These are phyloP conservation scores for Thalassiosira livingstoniorum DNA, from an alignment of 352 stramenopile species.

Conservation along the genomic window DNA sequence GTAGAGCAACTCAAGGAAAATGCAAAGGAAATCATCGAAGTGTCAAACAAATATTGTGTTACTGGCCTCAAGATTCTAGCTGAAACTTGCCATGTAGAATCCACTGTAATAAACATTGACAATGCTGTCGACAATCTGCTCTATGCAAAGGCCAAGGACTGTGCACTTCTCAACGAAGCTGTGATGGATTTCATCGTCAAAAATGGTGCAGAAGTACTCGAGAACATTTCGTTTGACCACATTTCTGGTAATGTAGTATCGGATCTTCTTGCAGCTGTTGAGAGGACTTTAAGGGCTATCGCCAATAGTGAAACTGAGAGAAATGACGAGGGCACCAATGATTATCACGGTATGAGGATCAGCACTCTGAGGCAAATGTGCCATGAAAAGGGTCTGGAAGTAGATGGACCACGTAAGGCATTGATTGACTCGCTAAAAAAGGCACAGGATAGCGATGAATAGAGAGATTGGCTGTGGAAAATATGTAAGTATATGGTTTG, in stretches of 20 bases:
- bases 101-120: background rate
- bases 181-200: conserved; percentile 7
- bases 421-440: background rate
- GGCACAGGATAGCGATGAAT: background rate
- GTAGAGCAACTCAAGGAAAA: background rate
- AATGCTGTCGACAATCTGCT: conserved; percentile 2
- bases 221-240: background rate
- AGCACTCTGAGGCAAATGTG: background rate
- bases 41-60: conserved; percentile 1
- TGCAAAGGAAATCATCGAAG: conserved; percentile 7
- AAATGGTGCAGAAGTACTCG: background rate
- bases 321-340: background rate
- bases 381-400: background rate
- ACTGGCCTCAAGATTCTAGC: conserved; percentile 17
- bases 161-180: conserved; percentile 3
- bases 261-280: background rate
- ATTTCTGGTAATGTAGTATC: too few species aligned
- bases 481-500: too few species aligned
- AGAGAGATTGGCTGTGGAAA: too few species aligned
- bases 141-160: conserved; percentile 7
- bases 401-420: background rate
- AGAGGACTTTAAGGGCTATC: background rate
- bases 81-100: conserved; percentile 11
- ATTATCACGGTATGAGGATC: background rate
- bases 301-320: background rate